Base-by-base conservation (phyloP, 2,329 filamentous ascomycete genomes). In the Fusarium udum region DNA sequence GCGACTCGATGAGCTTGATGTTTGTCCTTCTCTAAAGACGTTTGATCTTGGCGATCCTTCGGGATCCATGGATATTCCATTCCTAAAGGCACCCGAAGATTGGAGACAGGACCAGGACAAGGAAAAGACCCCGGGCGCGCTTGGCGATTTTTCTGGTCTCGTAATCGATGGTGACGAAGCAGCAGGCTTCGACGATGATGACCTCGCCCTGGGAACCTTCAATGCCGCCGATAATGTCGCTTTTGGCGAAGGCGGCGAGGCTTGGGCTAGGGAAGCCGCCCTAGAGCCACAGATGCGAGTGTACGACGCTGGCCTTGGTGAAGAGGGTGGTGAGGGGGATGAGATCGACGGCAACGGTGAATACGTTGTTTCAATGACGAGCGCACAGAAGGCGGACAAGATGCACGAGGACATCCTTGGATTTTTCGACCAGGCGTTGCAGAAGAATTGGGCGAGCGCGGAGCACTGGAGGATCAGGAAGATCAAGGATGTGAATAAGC, bases 391-490 rank as follows among this genome's bases (percentile, higher is more conserved):
- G 61, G 87, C 87, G 57, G 93, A 94, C 77, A 87, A 87, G 79
- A 84, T 92, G 80, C 95, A 98, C 79, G 94, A 98, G 76, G 95
- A 97, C 78, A 97, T 99, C 65, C 88, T 99, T n/a, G 93, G 93
- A 79, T 99, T 98, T 84, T 99, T 99, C 79, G 96, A 99, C 81
- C 94, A 97, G 79, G 95, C 95, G 6, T 85, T 98, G 48, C 94
- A 96, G 80, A 98, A 97, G 87, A 98, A 98, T 79, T 99, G 96
- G 95, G 92, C 93, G 11, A 97, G 95, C 55, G 95, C 96, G n/a
- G 96, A 98, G 81, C 96, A 99, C 83, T 99, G 96, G 96, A 92
- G 95, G 75, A 98, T 99, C 79, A 90, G 93, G 71, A 94, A 95
- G 79, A 96, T 99, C 82, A 98, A 98, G 79, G 90, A 92, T 73